phyloP scores from a whole-genome alignment of 176 grass and related monocot species.

The bread wheat (Triticum aestivum) region IWGSC_CS_RefSeq_v2.1 NC_057801.1:26280836-26281335 shows the following conservation, averaged over 20 bases:
- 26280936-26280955: background rate
- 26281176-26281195: background rate
- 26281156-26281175: background rate
- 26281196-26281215: background rate
- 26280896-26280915: conserved; percentile 62
- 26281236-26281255: conserved; percentile 61
- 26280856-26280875: conserved; percentile 28
- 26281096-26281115: conserved; percentile 63
- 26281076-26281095: conserved; percentile 65
- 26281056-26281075: conserved; percentile 53
- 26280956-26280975: background rate
- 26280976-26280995: conserved; percentile 51
- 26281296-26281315: conserved; percentile 56
- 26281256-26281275: conserved; percentile 65
- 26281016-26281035: conserved; percentile 75
- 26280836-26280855: conserved; percentile 25
- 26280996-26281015: conserved; percentile 47
- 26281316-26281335: conserved; percentile 28
- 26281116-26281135: conserved; percentile 55
- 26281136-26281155: conserved; percentile 54
- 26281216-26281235: background rate
- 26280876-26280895: conserved; percentile 40
- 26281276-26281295: conserved; percentile 22
- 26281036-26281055: conserved; percentile 77
- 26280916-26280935: background rate